These are phyloP conservation scores for Lentinula aciculospora DNA, from an alignment of 768 basidiomycete genomes.

Conservation along the genomic window DNA sequence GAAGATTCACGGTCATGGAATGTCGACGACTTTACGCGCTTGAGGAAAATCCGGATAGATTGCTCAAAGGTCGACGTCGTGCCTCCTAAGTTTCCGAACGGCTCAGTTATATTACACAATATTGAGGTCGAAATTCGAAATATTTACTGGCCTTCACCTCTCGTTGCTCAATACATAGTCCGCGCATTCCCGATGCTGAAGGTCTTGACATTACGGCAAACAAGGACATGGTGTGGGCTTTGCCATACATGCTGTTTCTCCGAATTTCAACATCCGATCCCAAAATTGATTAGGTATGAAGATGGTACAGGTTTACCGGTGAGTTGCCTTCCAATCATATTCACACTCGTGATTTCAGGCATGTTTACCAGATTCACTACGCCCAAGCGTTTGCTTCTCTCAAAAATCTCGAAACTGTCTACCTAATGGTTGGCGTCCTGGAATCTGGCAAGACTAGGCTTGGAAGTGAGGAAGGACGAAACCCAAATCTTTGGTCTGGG, in stretches of 20 bases:
- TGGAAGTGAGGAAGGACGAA: neutral
- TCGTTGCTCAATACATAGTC: neutral
- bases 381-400: neutral
- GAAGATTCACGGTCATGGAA: neutral
- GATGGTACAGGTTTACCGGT: neutral
- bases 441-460: neutral
- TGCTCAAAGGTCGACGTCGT: neutral
- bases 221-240: neutral
- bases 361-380: neutral
- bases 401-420: neutral
- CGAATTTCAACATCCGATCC: neutral
- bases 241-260: neutral
- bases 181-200: neutral
- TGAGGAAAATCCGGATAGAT: neutral
- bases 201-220: neutral
- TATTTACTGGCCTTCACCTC: neutral
- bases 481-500: neutral
- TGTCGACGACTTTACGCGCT: neutral
- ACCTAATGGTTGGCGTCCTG: neutral
- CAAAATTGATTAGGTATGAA: neutral
- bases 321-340: neutral
- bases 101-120: neutral
- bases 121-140: neutral
- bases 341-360: neutral
- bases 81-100: neutral